Conservation (phyloP, 805 yeast genomes). For the Yarrowia sp. region DNA sequence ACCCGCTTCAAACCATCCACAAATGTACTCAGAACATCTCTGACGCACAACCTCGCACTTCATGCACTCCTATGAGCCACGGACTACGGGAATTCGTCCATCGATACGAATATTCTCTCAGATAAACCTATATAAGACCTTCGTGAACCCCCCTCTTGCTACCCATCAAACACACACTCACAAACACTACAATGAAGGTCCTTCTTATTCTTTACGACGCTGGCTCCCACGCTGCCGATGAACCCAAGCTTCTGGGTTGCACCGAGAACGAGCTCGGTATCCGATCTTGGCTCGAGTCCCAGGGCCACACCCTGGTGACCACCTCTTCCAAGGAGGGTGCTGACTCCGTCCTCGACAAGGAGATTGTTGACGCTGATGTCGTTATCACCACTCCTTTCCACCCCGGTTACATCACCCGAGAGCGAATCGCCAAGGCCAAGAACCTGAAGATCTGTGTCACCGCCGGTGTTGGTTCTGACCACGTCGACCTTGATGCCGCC, state of each 20-base stretch:
- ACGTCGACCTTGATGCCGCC: conserved; percentile 9
- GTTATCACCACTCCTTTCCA: conserved; percentile 14
- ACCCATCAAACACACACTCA: conserved; percentile 1
- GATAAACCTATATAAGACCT: background rate
- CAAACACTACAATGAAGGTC: conserved; percentile 7
- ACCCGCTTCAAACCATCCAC: no score
- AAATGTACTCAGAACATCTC: no score
- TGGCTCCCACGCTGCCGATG: conserved; percentile 11
- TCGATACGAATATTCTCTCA: background rate
- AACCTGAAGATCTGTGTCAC: conserved; percentile 11
- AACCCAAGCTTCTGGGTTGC: conserved; percentile 13
- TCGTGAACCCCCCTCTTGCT: no score
- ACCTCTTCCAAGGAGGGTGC: conserved; percentile 9
- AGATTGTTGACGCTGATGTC: conserved; percentile 7
- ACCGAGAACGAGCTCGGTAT: conserved; percentile 11
- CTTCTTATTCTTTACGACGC: conserved; percentile 17
- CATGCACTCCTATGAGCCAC: background rate
- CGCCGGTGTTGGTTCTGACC: conserved; percentile 15
- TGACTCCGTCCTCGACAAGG: conserved; percentile 7
- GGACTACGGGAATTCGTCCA: background rate
- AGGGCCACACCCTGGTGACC: conserved; percentile 9
- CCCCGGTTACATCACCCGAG: conserved; percentile 13
- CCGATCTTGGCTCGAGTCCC: conserved; percentile 16
- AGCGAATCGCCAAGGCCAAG: conserved; percentile 21
- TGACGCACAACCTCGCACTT: no score